Conservation (phyloP, 257 asterid species). For the Solanum pennellii region DNA sequence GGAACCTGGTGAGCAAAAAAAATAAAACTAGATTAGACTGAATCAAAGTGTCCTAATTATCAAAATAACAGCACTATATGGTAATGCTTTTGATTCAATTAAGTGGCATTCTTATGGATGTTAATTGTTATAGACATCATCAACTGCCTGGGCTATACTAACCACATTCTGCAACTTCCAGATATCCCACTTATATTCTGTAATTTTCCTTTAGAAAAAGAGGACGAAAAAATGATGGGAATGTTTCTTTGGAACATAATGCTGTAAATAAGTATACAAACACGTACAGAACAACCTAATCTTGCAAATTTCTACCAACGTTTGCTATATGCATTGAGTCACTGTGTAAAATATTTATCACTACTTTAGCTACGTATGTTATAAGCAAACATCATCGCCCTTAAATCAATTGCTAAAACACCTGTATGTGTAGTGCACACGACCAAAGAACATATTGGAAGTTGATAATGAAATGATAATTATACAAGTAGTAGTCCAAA, state of each 20-base stretch:
- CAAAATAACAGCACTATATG: not conserved
- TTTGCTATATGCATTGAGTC: not conserved
- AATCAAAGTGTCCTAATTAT: not conserved
- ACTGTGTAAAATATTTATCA: not conserved
- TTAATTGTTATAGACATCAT: not conserved
- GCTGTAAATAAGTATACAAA: not conserved
- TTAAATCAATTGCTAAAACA: not conserved
- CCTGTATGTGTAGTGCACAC: not conserved
- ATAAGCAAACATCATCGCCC: not conserved
- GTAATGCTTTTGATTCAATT: not conserved
- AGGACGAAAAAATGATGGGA: not conserved
- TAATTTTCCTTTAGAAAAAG: not conserved
- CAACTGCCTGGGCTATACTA: not conserved
- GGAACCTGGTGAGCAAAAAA: conserved; percentile 46
- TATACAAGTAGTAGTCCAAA: conserved; percentile 1
- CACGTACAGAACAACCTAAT: not conserved
- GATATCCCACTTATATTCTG: not conserved
- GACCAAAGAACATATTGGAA: not conserved
- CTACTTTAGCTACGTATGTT: not conserved
- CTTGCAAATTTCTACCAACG: not conserved
- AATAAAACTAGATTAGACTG: conserved; percentile 4
- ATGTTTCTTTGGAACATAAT: not conserved
- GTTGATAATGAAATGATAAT: not conserved
- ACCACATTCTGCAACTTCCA: not conserved
- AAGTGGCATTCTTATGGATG: not conserved